Evolutionary conservation across 2,329 filamentous ascomycete genomes (phyloP).

Genomic region (Hymenoscyphus linearis): DNA sequence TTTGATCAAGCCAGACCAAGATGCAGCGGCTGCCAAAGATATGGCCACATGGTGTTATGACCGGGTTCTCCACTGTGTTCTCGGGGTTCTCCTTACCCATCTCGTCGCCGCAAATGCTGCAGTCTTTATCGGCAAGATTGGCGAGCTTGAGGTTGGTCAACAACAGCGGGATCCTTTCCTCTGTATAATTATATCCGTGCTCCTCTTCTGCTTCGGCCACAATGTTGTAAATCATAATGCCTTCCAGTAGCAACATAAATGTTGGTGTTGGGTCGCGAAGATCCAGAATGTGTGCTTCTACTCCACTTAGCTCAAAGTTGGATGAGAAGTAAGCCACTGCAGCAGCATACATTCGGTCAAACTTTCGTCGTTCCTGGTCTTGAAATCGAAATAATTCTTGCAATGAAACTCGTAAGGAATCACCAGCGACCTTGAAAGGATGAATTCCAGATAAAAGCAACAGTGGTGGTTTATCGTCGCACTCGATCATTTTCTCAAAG

Average conservation of each 20-base stretch:
- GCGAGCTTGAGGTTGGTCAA: background rate
- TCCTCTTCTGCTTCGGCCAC: background rate
- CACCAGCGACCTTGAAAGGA: no score
- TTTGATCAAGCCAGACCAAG: background rate
- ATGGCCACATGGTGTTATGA: background rate
- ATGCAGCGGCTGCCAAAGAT: background rate
- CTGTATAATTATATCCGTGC: background rate
- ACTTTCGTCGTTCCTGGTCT: background rate
- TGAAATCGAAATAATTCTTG: background rate
- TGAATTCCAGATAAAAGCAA: no score
- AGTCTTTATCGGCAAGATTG: background rate
- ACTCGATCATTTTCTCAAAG: background rate
- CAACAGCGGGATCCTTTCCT: background rate
- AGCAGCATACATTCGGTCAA: background rate
- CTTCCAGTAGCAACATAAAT: background rate
- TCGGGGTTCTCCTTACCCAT: background rate
- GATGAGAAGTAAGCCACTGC: background rate
- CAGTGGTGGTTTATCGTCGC: background rate
- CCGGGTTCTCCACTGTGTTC: background rate
- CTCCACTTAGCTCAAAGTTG: no score
- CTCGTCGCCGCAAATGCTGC: background rate
- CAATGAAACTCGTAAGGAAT: no score
- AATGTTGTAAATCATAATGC: background rate
- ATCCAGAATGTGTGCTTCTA: background rate
- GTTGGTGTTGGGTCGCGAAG: background rate